Percentiles rank a stretch among this genome's conserved stretches.
Evolutionary conservation across 139 green algal genomes (phyloP).

Genomic region (Chlorella sorokiniana): DNA sequence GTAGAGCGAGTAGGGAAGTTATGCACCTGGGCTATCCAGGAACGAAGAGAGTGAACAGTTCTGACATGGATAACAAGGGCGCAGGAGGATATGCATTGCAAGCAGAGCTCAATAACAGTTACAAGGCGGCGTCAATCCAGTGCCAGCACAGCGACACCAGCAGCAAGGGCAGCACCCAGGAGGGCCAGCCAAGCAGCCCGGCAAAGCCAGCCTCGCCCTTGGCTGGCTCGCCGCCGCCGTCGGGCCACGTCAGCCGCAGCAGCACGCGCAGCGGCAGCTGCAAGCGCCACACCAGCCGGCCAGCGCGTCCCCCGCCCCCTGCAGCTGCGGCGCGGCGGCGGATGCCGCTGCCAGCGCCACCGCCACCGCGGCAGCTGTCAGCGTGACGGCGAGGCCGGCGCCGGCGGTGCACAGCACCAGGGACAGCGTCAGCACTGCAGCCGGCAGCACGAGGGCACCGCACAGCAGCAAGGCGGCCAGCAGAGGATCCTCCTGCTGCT

Average conservation of each 20-base stretch:
- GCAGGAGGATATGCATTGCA: too few species aligned
- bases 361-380: too few species aligned
- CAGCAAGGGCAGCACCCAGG: not conserved
- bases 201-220: too few species aligned
- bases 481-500: too few species aligned
- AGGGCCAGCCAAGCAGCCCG: not conserved
- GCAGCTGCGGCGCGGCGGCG: too few species aligned
- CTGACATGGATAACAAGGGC: too few species aligned
- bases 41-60: too few species aligned
- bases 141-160: not conserved
- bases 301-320: not conserved
- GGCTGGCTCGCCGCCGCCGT: too few species aligned
- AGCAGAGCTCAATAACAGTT: too few species aligned
- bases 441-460: not conserved
- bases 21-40: too few species aligned
- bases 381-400: not conserved
- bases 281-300: not conserved
- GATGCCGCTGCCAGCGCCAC: not conserved
- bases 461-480: not conserved
- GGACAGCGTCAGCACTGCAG: not conserved
- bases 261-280: not conserved
- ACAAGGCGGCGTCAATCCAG: not conserved
- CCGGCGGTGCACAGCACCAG: not conserved
- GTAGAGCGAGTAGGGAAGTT: too few species aligned
- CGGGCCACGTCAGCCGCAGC: not conserved